Evolutionary conservation across 805 yeast genomes (phyloP), one percentile per base, ranked within the genome.

Genomic region (Torulaspora microellipsoides): DNA sequence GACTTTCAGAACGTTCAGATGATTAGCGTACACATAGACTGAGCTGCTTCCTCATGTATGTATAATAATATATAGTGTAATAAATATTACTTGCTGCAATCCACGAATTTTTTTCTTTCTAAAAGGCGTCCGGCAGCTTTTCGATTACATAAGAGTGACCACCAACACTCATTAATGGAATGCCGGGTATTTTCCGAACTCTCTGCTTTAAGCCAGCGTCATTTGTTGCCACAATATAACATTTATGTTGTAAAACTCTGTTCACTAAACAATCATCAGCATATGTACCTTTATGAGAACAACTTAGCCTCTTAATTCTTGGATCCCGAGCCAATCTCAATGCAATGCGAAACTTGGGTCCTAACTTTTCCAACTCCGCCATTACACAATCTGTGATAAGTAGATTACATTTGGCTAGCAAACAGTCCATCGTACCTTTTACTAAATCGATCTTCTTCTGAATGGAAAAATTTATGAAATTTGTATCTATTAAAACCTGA

Each of bases 241-340:
- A 93, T 64, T 93, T 93, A 69, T 93, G 98, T 60, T 91, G 97
- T 64, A 91, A 76, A 6, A 93, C 95, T 55, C 99, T 75, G 62
- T 85, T 81, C 13, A 93, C 98, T 8, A 93, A 64, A 66, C 99
- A 93, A 67, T 93, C 99, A 79, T 93, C 99, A 25, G 99, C 99
- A 71, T 93, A 93, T 0, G 96, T 91, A 27, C 99, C 99, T 55
- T 84, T 85, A 60, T 93, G 99, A 9, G 91, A 73, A 60, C 99
- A 93, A 34, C 81, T 86, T 38, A 93, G 72, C 48, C 97, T 75
- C 55, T 86, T 77, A 30, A 93, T 83, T 57, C 98, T 74, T 34
- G 97, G 96, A 62, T 93, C 99, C 54, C 86, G 84, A 15, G 99
- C 99, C 59, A 93, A 70, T 46, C 84, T 81, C 53, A 93, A 73